Evolutionary conservation across 352 stramenopile species (phyloP).

Genomic region (Phytophthora capsici): DNA sequence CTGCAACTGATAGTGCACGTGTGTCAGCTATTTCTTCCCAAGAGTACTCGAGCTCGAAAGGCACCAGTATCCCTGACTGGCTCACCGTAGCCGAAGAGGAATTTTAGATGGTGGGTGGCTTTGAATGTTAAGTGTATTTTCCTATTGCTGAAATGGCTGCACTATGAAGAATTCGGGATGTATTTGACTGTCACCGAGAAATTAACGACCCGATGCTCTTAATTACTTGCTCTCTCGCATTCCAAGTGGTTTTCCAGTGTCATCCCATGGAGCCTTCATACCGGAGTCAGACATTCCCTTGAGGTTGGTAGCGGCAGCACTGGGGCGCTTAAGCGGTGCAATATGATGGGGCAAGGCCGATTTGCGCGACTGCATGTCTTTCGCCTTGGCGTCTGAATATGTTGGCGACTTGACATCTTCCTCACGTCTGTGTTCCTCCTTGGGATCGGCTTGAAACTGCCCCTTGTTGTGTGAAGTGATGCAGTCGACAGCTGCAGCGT

Average conservation of each 20-base stretch:
- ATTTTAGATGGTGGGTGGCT: constrained; percentile 18
- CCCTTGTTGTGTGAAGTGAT: constrained; percentile 29
- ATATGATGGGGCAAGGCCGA: constrained; percentile 83
- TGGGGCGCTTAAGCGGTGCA: constrained; percentile 69
- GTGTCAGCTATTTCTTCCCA: constrained; percentile 52
- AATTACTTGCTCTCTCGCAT: constrained; percentile 55
- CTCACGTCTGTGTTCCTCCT: constrained; percentile 63
- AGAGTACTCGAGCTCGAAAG: constrained; percentile 54
- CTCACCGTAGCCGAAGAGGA: constrained; percentile 59
- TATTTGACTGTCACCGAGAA: constrained; percentile 6
- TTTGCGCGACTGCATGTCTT: constrained; percentile 59
- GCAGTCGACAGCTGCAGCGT: constrained; percentile 38
- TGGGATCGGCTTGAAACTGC: constrained; percentile 50
- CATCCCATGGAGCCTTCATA: constrained; percentile 82
- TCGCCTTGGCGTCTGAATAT: constrained; percentile 57
- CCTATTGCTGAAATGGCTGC: constrained; percentile 18
- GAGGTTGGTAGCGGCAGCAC: constrained; percentile 44
- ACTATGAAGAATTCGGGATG: constrained; percentile 16
- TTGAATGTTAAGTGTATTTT: constrained; percentile 31
- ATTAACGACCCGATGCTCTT: neutral
- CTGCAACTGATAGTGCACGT: constrained; percentile 58
- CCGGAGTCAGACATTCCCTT: constrained; percentile 74
- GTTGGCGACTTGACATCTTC: constrained; percentile 59
- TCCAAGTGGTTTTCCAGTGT: constrained; percentile 71
- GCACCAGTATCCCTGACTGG: constrained; percentile 63